Evolutionary conservation across 2,329 filamentous ascomycete species (phyloP).

Genomic region (Aureobasidium melanogenum): DNA sequence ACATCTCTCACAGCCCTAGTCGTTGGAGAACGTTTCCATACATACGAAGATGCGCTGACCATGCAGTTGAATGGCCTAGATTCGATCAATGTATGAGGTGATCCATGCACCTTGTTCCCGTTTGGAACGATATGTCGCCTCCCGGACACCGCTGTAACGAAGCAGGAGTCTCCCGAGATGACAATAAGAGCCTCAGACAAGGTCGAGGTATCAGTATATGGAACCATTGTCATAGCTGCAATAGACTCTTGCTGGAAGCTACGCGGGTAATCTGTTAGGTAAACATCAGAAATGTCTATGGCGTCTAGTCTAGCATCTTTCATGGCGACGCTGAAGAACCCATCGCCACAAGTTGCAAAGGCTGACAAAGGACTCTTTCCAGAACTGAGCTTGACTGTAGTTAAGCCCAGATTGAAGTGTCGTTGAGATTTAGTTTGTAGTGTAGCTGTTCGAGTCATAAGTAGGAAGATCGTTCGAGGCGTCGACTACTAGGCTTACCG

Average conservation of each 20-base stretch:
- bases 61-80: conserved; percentile 38
- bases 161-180: conserved; percentile 29
- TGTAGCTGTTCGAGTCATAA: neutral
- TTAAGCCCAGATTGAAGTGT: conserved; percentile 9
- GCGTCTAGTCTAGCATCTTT: conserved; percentile 5
- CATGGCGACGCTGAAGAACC: conserved; percentile 28
- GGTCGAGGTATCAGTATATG: neutral
- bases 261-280: conserved; percentile 26
- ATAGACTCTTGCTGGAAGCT: conserved; percentile 30
- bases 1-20: neutral
- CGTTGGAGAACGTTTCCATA: conserved; percentile 22
- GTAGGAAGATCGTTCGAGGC: no score
- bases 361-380: conserved; percentile 15
- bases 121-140: conserved; percentile 33
- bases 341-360: conserved; percentile 31
- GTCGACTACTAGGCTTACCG: neutral
- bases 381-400: conserved; percentile 12
- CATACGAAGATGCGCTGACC: conserved; percentile 38
- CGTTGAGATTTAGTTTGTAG: neutral
- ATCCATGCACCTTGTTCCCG: conserved; percentile 32
- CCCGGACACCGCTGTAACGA: conserved; percentile 39
- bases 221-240: conserved; percentile 3
- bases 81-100: conserved; percentile 34
- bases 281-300: conserved; percentile 27
- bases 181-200: neutral